Evolutionary conservation across 73 alveolate species (phyloP).

Genomic region (Tetrahymena thermophila): DNA sequence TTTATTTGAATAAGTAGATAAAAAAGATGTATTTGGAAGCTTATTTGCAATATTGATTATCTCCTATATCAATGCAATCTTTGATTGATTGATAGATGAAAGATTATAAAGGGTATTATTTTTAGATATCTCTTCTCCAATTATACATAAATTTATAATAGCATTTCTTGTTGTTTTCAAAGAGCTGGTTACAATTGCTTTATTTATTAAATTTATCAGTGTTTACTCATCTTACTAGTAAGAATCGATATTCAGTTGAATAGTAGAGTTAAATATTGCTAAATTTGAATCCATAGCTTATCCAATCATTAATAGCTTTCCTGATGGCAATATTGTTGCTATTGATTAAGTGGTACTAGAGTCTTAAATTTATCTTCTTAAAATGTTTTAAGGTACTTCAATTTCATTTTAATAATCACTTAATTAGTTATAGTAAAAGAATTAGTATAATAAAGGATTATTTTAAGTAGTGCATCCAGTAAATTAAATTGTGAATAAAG

Average conservation of each 20-base stretch:
- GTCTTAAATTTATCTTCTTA: background rate
- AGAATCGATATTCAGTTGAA: background rate
- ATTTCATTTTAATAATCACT: background rate
- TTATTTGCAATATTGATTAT: background rate
- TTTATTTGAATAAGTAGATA: background rate
- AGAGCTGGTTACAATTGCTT: background rate
- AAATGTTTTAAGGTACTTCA: background rate
- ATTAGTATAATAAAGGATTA: background rate
- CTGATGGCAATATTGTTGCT: background rate
- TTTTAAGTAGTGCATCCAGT: background rate
- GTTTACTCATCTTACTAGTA: background rate
- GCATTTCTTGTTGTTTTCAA: too few species aligned
- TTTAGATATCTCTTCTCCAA: background rate
- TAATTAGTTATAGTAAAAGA: too few species aligned
- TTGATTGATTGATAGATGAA: background rate
- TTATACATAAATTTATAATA: background rate
- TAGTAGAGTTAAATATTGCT: background rate
- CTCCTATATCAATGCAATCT: too few species aligned
- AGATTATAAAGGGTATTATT: background rate
- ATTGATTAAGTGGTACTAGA: background rate
- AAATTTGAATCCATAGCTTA: background rate
- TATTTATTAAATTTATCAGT: too few species aligned
- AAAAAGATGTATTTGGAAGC: background rate
- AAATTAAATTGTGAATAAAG: background rate
- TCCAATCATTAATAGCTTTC: background rate